Evolutionary conservation across 2,329 filamentous ascomycete genomes (phyloP).

Genomic region (Alternaria triticimaculans): DNA sequence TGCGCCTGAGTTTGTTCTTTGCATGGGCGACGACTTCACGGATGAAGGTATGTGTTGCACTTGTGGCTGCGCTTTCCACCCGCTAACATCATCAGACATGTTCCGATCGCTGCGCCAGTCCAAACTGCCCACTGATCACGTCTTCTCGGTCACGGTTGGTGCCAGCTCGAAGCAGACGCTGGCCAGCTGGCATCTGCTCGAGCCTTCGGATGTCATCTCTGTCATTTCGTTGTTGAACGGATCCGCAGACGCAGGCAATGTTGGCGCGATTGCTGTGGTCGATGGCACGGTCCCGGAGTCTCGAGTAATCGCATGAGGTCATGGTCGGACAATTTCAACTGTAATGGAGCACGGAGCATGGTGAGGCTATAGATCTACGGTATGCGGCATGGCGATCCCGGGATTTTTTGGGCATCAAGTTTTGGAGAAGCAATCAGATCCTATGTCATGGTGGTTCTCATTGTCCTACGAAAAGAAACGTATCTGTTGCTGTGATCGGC

Average conservation of each 20-base stretch:
- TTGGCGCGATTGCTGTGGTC: constrained; percentile 50
- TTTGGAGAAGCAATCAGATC: background rate
- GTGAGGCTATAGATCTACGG: constrained; percentile 10
- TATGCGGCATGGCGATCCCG: constrained; percentile 5
- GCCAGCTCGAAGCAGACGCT: constrained; percentile 90
- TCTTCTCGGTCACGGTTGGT: constrained; percentile 92
- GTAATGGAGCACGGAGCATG: constrained; percentile 25
- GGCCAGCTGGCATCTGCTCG: constrained; percentile 87
- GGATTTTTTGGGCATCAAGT: background rate
- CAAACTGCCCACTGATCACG: constrained; percentile 66
- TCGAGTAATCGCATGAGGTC: constrained; percentile 14
- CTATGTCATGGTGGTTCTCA: background rate
- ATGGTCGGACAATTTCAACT: constrained; percentile 20
- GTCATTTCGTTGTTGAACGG: constrained; percentile 62
- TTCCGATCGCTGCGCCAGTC: constrained; percentile 78
- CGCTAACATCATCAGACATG: constrained; percentile 62
- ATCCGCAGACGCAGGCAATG: constrained; percentile 50
- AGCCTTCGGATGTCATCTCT: constrained; percentile 86
- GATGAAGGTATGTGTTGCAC: constrained; percentile 75
- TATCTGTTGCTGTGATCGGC: background rate
- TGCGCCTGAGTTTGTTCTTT: constrained; percentile 84
- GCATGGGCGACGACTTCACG: constrained; percentile 93
- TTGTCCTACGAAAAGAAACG: background rate
- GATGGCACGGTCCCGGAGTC: constrained; percentile 49
- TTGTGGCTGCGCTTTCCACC: background rate